Conservation (phyloP, 345 rosid genomes). For the Arabis hirsuta region DNA sequence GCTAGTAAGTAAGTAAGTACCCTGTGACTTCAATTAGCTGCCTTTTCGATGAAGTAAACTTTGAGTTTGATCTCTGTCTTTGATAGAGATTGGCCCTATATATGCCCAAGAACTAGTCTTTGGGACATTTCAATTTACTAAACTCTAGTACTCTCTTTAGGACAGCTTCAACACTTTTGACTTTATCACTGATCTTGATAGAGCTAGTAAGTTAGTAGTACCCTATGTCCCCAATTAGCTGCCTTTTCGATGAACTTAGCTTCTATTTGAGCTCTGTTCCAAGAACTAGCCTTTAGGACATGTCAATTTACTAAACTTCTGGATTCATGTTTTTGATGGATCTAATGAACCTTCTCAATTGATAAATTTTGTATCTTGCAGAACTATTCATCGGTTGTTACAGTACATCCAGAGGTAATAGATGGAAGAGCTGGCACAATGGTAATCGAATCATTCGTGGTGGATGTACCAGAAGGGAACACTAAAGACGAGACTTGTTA, state of each 20-base stretch:
- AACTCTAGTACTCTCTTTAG: not conserved
- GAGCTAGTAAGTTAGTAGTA: not conserved
- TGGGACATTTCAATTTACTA: not conserved
- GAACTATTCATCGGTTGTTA: constrained; percentile 87
- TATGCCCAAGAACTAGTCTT: not conserved
- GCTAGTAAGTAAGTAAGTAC: not conserved
- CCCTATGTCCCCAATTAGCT: not conserved
- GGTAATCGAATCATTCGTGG: constrained; percentile 87
- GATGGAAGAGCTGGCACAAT: constrained; percentile 85
- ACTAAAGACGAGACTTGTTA: constrained; percentile 86
- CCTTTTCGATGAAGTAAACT: not conserved
- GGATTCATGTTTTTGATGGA: not conserved
- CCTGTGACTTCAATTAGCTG: not conserved
- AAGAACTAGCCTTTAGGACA: not conserved
- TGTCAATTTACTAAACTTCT: not conserved
- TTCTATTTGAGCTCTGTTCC: not conserved
- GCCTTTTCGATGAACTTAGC: not conserved
- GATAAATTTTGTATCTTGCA: constrained; percentile 41
- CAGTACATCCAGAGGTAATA: constrained; percentile 83
- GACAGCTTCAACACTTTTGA: not conserved
- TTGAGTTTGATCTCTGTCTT: not conserved
- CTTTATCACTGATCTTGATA: not conserved
- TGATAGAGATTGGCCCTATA: too few species aligned
- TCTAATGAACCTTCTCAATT: not conserved
- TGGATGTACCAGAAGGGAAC: constrained; percentile 93